These are phyloP conservation scores for Rhodomyrtus tomentosa DNA, from an alignment of 345 rosid genomes.

Conservation along the genomic window DNA sequence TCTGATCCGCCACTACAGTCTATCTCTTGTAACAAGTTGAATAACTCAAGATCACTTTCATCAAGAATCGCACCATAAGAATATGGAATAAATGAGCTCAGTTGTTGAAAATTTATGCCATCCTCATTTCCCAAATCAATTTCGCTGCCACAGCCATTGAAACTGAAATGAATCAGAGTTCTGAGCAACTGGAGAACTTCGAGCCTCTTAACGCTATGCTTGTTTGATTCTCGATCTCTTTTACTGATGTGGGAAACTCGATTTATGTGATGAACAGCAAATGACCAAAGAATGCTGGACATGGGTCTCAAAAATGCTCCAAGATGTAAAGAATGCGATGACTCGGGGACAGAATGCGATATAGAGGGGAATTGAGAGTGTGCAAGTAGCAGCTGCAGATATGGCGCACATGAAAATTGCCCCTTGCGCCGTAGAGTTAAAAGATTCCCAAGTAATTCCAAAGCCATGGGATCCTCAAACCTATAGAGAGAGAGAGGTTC, in stretches of 20 bases:
- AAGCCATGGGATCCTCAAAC: conserved; percentile 59
- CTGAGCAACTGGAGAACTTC: conserved; percentile 68
- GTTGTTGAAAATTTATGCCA: conserved; percentile 55
- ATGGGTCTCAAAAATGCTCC: conserved; percentile 53
- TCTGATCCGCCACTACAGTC: conserved; percentile 30
- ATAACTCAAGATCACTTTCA: conserved; percentile 67
- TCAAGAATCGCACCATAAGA: conserved; percentile 80
- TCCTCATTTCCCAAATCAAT: conserved; percentile 28
- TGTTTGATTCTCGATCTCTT: conserved; percentile 15
- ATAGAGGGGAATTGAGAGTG: conserved; percentile 72
- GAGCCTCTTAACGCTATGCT: conserved; percentile 25
- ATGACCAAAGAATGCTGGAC: conserved; percentile 62
- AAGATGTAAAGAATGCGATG: conserved; percentile 20
- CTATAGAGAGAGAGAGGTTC: conserved; percentile 59
- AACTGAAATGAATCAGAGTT: conserved; percentile 28
- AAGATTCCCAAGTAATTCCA: conserved; percentile 38
- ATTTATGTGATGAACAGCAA: conserved; percentile 21
- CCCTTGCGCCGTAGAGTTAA: conserved; percentile 43
- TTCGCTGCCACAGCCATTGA: conserved; percentile 1
- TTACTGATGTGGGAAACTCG: conserved; percentile 8
- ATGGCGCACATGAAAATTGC: conserved; percentile 31
- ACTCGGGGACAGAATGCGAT: conserved; percentile 27
- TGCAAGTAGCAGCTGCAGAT: conserved; percentile 59
- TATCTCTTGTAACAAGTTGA: conserved; percentile 48
- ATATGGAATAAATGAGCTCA: conserved; percentile 57